Base-by-base conservation (phyloP, 495 filamentous ascomycete species). In the Chlorociboria aeruginascens region DNA sequence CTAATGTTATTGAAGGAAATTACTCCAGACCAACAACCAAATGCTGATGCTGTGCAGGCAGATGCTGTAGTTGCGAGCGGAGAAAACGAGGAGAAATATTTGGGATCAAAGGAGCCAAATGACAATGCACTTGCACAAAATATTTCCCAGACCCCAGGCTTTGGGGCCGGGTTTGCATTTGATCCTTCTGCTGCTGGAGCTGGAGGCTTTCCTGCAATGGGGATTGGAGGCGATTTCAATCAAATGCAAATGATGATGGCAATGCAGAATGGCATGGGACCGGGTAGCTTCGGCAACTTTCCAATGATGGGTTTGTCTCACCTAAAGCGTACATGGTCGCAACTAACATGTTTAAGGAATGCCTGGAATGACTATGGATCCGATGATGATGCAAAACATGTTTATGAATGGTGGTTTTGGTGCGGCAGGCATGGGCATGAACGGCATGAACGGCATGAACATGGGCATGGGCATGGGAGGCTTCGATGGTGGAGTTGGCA, bases 371-470 rank as follows among this genome's bases (percentile, higher is more conserved):
- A 70, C 69, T 61, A 88, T 95, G 83, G 85, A 88, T 72, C 85
- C 84, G 57, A 89, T 89, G 84, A 71, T 72, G 69, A 85, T 87
- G 77, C 85, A 92, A 66, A 81, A 77, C 64, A 90, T 93, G 83
- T 86, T 85, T 76, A 75, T 77, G 72, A 76, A 67, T 61, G 82
- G 83, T 65, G 85, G 83, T 49, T 90, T 81, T 68, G 81, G 81
- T 59, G 72, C 75, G 20, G 20, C 20, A 61, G 76, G 76, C 63
- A 39, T 30, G 29, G 81, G 80, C 70, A 88, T 89, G 83, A 44
- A 44, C 25, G 85, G 82, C 76, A 90, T 90, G 83, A 82, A 81
- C 77, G 82, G 82, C 71, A 89, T 88, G 85, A 85, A 79, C 70
- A 85, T 82, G 77, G 85, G 82, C 66, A 88, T 92, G 85, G 81